Evolutionary conservation across 2,329 filamentous ascomycete genomes (phyloP).

Genomic region (Aspergillus intermedius): DNA sequence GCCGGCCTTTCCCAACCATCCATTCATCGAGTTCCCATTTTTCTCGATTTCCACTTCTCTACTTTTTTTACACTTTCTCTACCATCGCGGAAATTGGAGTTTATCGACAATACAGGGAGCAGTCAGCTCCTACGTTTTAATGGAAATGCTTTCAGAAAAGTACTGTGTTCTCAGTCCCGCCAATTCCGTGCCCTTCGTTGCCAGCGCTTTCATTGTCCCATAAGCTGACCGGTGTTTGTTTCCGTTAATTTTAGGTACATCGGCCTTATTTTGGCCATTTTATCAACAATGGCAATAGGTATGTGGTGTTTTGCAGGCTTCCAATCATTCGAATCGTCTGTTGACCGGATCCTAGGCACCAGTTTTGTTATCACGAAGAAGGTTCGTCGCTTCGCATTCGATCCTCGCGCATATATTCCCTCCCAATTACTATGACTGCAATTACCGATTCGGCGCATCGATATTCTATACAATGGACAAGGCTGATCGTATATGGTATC

Average conservation of each 20-base stretch:
- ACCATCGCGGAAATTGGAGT: constrained; percentile 26
- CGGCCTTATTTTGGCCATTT: constrained; percentile 41
- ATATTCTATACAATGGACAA: no score
- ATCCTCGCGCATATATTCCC: constrained; percentile 3
- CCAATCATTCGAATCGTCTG: not conserved
- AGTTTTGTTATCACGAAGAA: constrained; percentile 99
- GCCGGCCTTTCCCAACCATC: not conserved
- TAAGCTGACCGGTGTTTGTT: constrained; percentile 11
- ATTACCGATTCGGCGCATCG: no score
- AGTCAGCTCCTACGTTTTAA: constrained; percentile 26
- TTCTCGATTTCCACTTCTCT: not conserved
- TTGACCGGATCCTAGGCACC: constrained; percentile 53
- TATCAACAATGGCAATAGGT: constrained; percentile 45
- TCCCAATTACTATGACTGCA: not conserved
- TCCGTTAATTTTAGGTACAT: constrained; percentile 35
- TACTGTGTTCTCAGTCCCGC: constrained; percentile 16
- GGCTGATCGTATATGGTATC: constrained; percentile 8
- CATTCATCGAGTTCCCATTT: not conserved
- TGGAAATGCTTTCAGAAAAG: constrained; percentile 40
- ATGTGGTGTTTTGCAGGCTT: constrained; percentile 8
- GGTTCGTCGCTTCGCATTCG: constrained; percentile 46
- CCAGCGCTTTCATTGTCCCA: constrained; percentile 5
- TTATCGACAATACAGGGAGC: constrained; percentile 26
- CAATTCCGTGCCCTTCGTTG: constrained; percentile 3
- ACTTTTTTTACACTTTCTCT: no score